Percentiles rank a stretch among this genome's conserved stretches.
Evolutionary conservation across 2,329 filamentous ascomycete genomes (phyloP).

Genomic region (Setomelanomma holmii): DNA sequence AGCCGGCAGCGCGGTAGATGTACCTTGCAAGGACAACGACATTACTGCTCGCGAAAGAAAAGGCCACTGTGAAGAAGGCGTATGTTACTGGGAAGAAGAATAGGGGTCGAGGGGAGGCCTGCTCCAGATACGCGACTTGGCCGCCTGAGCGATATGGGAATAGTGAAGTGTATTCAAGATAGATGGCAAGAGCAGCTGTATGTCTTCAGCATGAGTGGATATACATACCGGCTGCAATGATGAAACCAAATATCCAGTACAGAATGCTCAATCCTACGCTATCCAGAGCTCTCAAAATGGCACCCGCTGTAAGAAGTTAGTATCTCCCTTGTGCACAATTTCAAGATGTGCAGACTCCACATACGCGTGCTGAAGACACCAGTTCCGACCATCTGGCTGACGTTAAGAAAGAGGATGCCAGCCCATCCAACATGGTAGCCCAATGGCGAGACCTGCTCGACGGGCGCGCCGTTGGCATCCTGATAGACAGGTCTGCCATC

Average conservation of each 20-base stretch:
- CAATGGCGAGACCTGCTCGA: conserved; percentile 38
- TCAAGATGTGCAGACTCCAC: conserved; percentile 5
- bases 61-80: conserved; percentile 36
- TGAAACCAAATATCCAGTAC: conserved; percentile 38
- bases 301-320: conserved; percentile 26
- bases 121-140: conserved; percentile 41
- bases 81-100: conserved; percentile 40
- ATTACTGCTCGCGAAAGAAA: conserved; percentile 42
- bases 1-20: conserved; percentile 36
- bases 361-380: conserved; percentile 40
- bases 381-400: conserved; percentile 43
- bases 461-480: conserved; percentile 38
- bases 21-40: conserved; percentile 40
- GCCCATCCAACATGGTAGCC: conserved; percentile 41
- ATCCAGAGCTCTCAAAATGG: conserved; percentile 31
- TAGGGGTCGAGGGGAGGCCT: conserved; percentile 35
- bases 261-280: conserved; percentile 37
- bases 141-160: conserved; percentile 40
- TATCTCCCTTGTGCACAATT: background rate
- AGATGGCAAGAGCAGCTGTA: conserved; percentile 33
- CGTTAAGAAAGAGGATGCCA: conserved; percentile 39
- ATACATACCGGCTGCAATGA: conserved; percentile 31
- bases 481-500: conserved; percentile 22
- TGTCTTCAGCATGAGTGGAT: background rate
- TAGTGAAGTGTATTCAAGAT: conserved; percentile 35